A percentile compares a stretch with the other conserved stretches of the same genome.
Evolutionary conservation across 1,284 basidiomycete species (phyloP).

Genomic region (Golubevia pallescens): DNA sequence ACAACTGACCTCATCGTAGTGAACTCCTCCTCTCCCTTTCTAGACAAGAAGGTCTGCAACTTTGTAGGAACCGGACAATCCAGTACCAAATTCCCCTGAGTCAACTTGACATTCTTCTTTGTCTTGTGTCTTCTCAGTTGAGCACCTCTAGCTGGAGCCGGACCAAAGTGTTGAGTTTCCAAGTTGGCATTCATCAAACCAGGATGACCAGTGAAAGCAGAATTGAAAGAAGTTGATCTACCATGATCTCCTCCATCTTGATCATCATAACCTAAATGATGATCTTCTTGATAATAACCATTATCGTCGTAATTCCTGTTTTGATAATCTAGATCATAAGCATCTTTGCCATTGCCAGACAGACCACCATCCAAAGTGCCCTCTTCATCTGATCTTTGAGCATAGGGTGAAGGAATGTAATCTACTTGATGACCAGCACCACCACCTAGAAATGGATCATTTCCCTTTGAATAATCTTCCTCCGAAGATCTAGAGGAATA

Average conservation of each 20-base stretch:
- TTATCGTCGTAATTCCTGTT: constrained; percentile 5
- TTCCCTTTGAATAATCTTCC: neutral
- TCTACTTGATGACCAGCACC: neutral
- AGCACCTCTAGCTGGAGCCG: constrained; percentile 47
- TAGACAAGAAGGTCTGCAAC: constrained; percentile 72
- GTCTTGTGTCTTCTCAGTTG: constrained; percentile 59
- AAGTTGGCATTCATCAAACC: constrained; percentile 4
- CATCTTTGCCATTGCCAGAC: constrained; percentile 4
- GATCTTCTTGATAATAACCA: neutral
- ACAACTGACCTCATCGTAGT: constrained; percentile 74
- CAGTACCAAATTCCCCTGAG: constrained; percentile 60
- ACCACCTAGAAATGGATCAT: neutral
- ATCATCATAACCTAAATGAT: constrained; percentile 18
- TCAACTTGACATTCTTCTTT: constrained; percentile 55
- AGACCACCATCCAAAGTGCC: neutral
- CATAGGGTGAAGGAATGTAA: neutral
- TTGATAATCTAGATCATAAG: constrained; percentile 3
- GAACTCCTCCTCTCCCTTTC: constrained; percentile 82
- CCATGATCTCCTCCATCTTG: neutral
- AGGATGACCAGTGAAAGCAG: neutral
- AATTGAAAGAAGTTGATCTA: neutral
- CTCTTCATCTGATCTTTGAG: neutral
- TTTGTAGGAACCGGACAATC: constrained; percentile 63
- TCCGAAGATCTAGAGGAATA: neutral
- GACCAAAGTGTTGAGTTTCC: constrained; percentile 58